Evolutionary conservation across 2,329 filamentous ascomycete genomes (phyloP), one percentile per base, ranked within the genome.

Genomic region (Cyphellophora attinorum): DNA sequence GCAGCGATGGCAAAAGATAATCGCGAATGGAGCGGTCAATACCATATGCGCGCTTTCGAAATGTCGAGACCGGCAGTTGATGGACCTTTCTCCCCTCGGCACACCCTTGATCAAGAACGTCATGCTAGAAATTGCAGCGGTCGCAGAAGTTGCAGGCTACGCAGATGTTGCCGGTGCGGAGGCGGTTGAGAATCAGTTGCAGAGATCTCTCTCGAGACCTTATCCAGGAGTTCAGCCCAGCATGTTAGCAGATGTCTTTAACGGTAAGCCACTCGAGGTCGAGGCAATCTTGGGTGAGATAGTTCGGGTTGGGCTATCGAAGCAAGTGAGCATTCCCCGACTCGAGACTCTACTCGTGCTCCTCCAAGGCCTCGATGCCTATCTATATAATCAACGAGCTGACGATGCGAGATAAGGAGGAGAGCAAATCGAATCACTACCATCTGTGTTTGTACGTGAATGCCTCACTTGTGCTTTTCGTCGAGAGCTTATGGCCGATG

Each of bases 1-100:
- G 0, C 63, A 68, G 34, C 63, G 74, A 6, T 79, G 74, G 74
- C 60, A 62, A 34, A 80, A 79, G 51, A 61, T 79, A 0, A 56
- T 78, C 0, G 60, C 74, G 52, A 79, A 79, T 47, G 73, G 67
- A 2, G 62, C 70, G 0, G 77, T 71, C 68, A 79, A 79, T 44
- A 68, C 74, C 0, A 60, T 76, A 19, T 75, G 70, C 27, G 72
- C 74, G 0, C 55, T 78, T 1, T 68, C 71, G 0, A 60, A 67
- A 0, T 61, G 63, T 27, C 65, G 70, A 37, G 74, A 74, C 13
- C 64, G 68, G 1, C 51, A 63, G 0, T 70, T 74, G 49, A 53
- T 76, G 8, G 43, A 41, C 0, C 60, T 51, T 0, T 69, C 61
- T 1, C 52, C 56, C 0, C 49, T 50, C 11, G 49, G 64, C 2